phyloP scores from a whole-genome alignment of 2,329 filamentous ascomycete species.

The Paecilomyces variotii region DNA sequence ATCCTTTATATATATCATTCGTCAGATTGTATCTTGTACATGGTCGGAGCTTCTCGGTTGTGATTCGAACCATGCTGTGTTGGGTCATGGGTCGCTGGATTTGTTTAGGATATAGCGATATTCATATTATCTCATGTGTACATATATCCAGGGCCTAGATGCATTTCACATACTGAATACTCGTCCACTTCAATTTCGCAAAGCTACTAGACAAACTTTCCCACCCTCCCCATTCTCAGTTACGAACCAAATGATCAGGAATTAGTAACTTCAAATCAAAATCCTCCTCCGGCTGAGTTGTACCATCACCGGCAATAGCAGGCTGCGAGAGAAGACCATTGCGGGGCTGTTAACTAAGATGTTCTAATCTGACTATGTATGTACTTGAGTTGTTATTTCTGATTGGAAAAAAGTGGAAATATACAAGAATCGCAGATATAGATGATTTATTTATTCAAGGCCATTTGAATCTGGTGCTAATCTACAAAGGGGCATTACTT shows the following conservation, averaged over 20 bases:
- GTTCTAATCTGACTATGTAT: no score
- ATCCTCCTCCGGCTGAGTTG: not conserved
- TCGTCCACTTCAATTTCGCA: no score
- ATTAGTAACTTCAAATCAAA: not conserved
- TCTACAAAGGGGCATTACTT: not conserved
- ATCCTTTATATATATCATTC: not conserved
- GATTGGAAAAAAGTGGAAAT: no score
- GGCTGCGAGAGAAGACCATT: not conserved
- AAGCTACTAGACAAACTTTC: no score
- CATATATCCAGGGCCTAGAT: no score
- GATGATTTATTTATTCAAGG: no score
- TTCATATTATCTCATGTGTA: no score
- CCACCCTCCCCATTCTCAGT: not conserved
- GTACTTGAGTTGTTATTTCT: no score
- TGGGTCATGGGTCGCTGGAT: not conserved
- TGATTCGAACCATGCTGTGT: not conserved
- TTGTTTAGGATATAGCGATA: not conserved
- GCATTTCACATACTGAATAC: no score
- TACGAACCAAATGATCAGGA: not conserved
- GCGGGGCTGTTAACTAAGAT: no score
- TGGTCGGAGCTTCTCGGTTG: not conserved
- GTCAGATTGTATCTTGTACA: not conserved
- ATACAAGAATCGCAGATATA: no score
- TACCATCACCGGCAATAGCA: not conserved
- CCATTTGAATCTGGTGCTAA: not conserved